Percentiles rank a stretch among this genome's conserved stretches.
These are phyloP conservation scores for Clarireedia hainanense DNA, from an alignment of 2,329 filamentous ascomycete species.

Conservation along the genomic window DNA sequence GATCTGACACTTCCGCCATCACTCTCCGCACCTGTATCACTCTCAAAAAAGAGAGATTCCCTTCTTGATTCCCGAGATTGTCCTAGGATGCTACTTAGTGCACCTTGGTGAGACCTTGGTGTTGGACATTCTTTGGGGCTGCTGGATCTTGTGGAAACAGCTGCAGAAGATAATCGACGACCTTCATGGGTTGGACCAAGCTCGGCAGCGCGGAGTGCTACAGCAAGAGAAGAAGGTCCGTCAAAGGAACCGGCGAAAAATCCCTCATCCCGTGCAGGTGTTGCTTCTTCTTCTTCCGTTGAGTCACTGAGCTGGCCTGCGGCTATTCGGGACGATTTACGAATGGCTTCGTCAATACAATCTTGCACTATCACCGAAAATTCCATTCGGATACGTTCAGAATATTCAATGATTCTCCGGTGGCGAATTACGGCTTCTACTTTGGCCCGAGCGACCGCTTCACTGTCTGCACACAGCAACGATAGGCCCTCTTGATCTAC, in stretches of 20 bases:
- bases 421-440: constrained; percentile 90
- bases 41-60: constrained; percentile 72
- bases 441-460: constrained; percentile 75
- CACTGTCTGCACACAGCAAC: constrained; percentile 82
- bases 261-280: constrained; percentile 42
- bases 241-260: constrained; percentile 49
- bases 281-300: constrained; percentile 38
- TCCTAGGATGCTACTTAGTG: constrained; percentile 44
- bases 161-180: constrained; percentile 42
- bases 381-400: constrained; percentile 89
- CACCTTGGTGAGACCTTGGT: constrained; percentile 69
- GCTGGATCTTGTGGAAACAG: constrained; percentile 65
- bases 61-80: constrained; percentile 60
- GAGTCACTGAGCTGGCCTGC: constrained; percentile 80
- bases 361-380: constrained; percentile 90
- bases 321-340: constrained; percentile 81
- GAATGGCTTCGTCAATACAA: constrained; percentile 86
- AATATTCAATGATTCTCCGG: constrained; percentile 88
- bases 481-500: constrained; percentile 88
- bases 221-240: constrained; percentile 46
- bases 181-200: constrained; percentile 27
- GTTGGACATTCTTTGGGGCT: constrained; percentile 84
- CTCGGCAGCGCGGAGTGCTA: constrained; percentile 38
- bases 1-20: constrained; percentile 77
- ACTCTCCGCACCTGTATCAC: constrained; percentile 67